Percentiles rank a stretch among this genome's conserved stretches.
Evolutionary conservation across 2,329 filamentous ascomycete species (phyloP).

Genomic region (Colletotrichum melonis): DNA sequence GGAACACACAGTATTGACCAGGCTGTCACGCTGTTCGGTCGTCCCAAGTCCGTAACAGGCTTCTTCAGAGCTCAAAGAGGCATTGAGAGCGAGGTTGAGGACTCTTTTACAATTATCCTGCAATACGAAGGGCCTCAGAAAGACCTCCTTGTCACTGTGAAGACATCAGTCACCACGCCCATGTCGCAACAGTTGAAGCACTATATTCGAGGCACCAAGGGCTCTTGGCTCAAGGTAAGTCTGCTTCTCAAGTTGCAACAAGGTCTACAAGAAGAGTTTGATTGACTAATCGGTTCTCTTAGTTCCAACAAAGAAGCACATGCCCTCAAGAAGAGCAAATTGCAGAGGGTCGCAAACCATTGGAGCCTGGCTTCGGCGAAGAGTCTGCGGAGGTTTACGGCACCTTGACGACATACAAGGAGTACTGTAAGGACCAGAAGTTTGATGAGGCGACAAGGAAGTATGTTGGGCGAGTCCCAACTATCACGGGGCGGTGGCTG

Average conservation of each 20-base stretch:
- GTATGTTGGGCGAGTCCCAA: slow-evolving; percentile 52
- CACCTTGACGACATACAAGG: slow-evolving; percentile 49
- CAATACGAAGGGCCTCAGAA: slow-evolving; percentile 61
- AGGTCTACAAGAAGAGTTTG: neutral
- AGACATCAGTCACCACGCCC: slow-evolving; percentile 68
- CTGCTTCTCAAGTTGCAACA: too few species aligned
- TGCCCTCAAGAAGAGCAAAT: slow-evolving; percentile 51
- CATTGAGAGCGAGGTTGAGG: slow-evolving; percentile 53
- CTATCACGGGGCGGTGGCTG: slow-evolving; percentile 50
- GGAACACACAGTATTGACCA: slow-evolving; percentile 74
- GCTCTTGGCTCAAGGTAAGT: slow-evolving; percentile 54
- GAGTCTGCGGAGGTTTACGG: slow-evolving; percentile 45
- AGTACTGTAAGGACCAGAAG: slow-evolving; percentile 45
- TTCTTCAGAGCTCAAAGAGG: slow-evolving; percentile 66
- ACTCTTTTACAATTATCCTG: slow-evolving; percentile 67
- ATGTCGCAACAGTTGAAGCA: slow-evolving; percentile 71
- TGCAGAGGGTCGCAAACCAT: slow-evolving; percentile 40
- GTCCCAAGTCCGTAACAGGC: slow-evolving; percentile 66
- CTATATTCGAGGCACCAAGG: slow-evolving; percentile 72
- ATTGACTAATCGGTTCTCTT: neutral
- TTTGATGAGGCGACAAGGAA: slow-evolving; percentile 44
- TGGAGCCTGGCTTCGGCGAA: slow-evolving; percentile 45
- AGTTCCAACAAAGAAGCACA: slow-evolving; percentile 40
- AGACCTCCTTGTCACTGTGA: slow-evolving; percentile 66
- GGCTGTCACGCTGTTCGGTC: slow-evolving; percentile 66